A percentile compares a stretch with the other conserved stretches of the same genome.
Conservation (phyloP, 192 early-diverging fungal genomes). For the Gryganskiella cystojenkinii region DNA sequence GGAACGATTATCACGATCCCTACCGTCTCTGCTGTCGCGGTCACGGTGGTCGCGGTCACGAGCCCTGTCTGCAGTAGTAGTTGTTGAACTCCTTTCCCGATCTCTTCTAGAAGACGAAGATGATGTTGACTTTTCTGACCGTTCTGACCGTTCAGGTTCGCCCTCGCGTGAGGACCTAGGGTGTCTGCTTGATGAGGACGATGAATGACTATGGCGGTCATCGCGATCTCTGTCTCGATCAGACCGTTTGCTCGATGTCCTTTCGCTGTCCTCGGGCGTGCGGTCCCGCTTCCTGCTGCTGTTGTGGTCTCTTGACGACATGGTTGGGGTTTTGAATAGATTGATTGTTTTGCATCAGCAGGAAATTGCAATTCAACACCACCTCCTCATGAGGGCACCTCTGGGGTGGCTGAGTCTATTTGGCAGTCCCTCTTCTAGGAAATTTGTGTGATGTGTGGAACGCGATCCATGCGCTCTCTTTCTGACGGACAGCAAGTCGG, state of each 20-base stretch:
- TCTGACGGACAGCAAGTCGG: no score
- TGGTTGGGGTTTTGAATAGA: not conserved
- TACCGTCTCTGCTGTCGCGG: not conserved
- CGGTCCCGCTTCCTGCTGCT: slow-evolving; percentile 36
- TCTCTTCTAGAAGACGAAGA: slow-evolving; percentile 3
- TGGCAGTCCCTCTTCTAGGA: no score
- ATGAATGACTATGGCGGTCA: slow-evolving; percentile 10
- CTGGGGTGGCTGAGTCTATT: no score
- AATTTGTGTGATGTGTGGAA: no score
- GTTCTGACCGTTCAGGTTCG: not conserved
- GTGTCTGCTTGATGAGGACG: not conserved
- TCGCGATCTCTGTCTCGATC: slow-evolving; percentile 8
- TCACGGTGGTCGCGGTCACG: slow-evolving; percentile 4
- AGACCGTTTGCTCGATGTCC: not conserved
- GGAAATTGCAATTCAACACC: no score
- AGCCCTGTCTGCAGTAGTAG: not conserved
- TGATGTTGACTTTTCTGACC: not conserved
- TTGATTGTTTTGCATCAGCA: no score
- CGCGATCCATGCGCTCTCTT: no score
- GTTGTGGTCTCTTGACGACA: slow-evolving; percentile 35
- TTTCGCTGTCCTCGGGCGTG: slow-evolving; percentile 2
- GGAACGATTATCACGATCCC: not conserved
- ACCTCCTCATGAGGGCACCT: no score
- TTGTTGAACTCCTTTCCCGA: not conserved
- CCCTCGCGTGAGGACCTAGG: not conserved